Evolutionary conservation across 163 green algal species (phyloP).

Genomic region (Botryococcus braunii): DNA sequence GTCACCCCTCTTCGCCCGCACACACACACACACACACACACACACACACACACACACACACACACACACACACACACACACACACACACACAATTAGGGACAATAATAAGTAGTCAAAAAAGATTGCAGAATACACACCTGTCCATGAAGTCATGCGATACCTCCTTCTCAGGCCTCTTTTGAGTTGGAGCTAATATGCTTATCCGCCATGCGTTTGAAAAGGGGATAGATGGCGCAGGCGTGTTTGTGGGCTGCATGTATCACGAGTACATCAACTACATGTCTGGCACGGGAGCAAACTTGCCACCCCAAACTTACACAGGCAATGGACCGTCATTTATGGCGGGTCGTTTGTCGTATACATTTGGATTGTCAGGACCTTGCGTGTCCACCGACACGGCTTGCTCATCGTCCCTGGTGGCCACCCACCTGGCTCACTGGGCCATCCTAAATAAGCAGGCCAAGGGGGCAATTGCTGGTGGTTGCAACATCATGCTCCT

Average conservation of each 20-base stretch:
- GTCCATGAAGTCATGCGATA: not conserved
- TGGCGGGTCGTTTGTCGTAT: constrained; percentile 53
- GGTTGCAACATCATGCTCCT: constrained; percentile 28
- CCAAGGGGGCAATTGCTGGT: constrained; percentile 8
- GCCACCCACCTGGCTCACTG: constrained; percentile 41
- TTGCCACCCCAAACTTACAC: constrained; percentile 22
- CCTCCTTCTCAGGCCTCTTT: constrained; percentile 1
- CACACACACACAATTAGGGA: too few species aligned
- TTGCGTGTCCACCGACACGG: constrained; percentile 69
- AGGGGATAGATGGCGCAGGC: too few species aligned
- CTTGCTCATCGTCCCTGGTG: constrained; percentile 70
- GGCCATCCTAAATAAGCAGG: constrained; percentile 24
- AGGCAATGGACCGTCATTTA: constrained; percentile 37
- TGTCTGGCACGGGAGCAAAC: constrained; percentile 23
- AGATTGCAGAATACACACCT: too few species aligned
- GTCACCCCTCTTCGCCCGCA: too few species aligned
- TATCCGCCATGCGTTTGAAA: too few species aligned
- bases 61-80: too few species aligned
- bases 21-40: not conserved
- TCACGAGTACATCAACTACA: constrained; percentile 28
- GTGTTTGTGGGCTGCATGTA: constrained; percentile 39
- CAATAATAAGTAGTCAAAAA: too few species aligned
- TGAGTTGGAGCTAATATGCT: too few species aligned
- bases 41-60: too few species aligned
- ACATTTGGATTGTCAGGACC: constrained; percentile 52